Conservation (phyloP, 2,329 filamentous ascomycete species). For the Gremmenia infestans region DNA sequence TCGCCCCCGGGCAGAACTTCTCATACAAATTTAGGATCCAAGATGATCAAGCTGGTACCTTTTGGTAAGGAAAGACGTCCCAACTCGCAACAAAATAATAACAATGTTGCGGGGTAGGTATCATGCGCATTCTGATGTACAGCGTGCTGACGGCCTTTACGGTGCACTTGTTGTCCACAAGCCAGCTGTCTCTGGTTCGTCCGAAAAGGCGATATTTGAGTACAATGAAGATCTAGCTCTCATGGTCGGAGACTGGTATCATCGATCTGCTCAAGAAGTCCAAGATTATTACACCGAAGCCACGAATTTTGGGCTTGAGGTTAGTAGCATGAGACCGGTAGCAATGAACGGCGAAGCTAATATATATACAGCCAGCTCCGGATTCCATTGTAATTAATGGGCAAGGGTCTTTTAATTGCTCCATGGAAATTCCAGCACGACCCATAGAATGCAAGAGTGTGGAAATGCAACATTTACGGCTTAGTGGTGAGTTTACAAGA, state of each 20-base stretch:
- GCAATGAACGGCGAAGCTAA: not conserved
- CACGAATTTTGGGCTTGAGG: slow-evolving; percentile 39
- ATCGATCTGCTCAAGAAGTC: slow-evolving; percentile 36
- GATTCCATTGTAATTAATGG: slow-evolving; percentile 44
- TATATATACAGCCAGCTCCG: slow-evolving; percentile 37
- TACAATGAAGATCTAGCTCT: slow-evolving; percentile 39
- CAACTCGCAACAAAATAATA: not conserved
- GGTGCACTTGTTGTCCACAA: slow-evolving; percentile 41
- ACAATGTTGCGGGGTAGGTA: slow-evolving; percentile 35
- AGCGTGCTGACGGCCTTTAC: slow-evolving; percentile 41
- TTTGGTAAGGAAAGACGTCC: slow-evolving; percentile 5
- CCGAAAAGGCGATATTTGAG: slow-evolving; percentile 17
- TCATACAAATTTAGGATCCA: slow-evolving; percentile 14
- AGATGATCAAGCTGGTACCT: slow-evolving; percentile 12
- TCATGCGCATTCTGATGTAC: slow-evolving; percentile 39
- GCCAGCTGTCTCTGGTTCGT: slow-evolving; percentile 17
- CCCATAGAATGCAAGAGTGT: slow-evolving; percentile 38
- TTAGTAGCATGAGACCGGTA: slow-evolving; percentile 11
- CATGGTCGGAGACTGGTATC: slow-evolving; percentile 45
- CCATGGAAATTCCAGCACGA: slow-evolving; percentile 38
- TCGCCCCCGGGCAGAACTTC: slow-evolving; percentile 5
- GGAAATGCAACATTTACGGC: slow-evolving; percentile 14
- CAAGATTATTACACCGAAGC: slow-evolving; percentile 39
- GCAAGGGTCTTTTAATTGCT: slow-evolving; percentile 40
- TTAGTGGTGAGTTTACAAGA: slow-evolving; percentile 27